Evolutionary conservation across 257 asterid genomes (phyloP).

Genomic region (Capsicum chinense): DNA sequence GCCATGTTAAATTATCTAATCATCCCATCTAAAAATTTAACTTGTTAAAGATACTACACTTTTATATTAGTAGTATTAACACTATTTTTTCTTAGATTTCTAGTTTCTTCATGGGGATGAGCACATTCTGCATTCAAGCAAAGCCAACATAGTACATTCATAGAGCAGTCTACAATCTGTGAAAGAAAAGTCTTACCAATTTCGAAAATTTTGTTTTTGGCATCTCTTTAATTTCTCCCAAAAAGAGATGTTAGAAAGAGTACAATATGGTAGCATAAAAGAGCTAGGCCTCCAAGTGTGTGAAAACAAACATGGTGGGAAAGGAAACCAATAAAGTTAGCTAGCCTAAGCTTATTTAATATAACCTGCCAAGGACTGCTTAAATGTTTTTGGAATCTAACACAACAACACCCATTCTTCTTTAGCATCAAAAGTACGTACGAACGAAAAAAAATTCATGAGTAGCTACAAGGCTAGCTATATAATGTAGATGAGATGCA

Average conservation of each 20-base stretch:
- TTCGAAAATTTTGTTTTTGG: conserved; percentile 18
- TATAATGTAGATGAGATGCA: background rate
- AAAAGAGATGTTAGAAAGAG: background rate
- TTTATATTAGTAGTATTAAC: too few species aligned
- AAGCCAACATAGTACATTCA: background rate
- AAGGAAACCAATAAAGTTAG: conserved; percentile 29
- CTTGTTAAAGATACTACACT: too few species aligned
- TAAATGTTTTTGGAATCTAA: conserved; percentile 30
- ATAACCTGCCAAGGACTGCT: conserved; percentile 22
- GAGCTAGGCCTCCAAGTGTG: conserved; percentile 28
- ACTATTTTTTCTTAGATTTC: background rate
- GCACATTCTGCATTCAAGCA: background rate
- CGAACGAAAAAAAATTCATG: background rate
- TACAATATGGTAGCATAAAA: background rate
- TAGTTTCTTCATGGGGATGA: background rate
- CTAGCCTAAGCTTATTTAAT: conserved; percentile 8
- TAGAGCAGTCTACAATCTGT: background rate
- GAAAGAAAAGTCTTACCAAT: conserved; percentile 28
- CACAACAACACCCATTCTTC: conserved; percentile 9
- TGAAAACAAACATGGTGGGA: conserved; percentile 17
- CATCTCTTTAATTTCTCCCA: conserved; percentile 17
- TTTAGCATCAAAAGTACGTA: conserved; percentile 20
- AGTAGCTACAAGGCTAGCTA: conserved; percentile 18
- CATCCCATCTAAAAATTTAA: too few species aligned
- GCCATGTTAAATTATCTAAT: too few species aligned